Percentiles rank a stretch among this genome's conserved stretches.
phyloP scores from a whole-genome alignment of 73 alveolate species.

The Tetrahymena elliotti region DNA sequence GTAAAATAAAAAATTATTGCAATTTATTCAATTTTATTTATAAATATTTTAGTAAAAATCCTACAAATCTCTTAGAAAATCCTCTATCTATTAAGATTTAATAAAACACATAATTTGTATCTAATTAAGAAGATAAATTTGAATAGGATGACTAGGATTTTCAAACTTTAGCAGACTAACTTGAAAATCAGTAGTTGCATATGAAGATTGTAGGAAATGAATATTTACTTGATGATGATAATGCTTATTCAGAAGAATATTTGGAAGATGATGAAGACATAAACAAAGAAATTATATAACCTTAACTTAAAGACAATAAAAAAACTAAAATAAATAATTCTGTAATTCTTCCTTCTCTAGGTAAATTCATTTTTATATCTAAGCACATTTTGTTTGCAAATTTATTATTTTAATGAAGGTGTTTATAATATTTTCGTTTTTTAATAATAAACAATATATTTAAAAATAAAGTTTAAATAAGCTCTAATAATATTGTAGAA shows the following conservation, averaged over 20 bases:
- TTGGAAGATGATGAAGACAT: background rate
- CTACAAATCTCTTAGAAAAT: background rate
- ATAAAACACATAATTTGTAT: background rate
- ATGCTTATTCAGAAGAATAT: background rate
- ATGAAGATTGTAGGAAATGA: background rate
- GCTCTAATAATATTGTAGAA: background rate
- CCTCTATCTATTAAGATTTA: background rate
- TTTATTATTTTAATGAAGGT: background rate
- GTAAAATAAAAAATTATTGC: no score
- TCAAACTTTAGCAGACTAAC: background rate
- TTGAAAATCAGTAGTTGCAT: background rate
- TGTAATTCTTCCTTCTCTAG: background rate
- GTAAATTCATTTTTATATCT: background rate
- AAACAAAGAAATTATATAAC: background rate
- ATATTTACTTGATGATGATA: background rate
- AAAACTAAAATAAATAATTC: background rate
- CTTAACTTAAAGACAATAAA: background rate
- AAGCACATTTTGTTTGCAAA: background rate
- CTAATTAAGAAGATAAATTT: background rate
- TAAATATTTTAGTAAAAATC: background rate
- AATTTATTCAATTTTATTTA: no score
- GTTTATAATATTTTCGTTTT: background rate
- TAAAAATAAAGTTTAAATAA: background rate
- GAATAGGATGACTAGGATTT: background rate
- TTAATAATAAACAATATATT: no score